Conservation (phyloP, 768 basidiomycete genomes). For the Hydnomerulius pinastri region DNA sequence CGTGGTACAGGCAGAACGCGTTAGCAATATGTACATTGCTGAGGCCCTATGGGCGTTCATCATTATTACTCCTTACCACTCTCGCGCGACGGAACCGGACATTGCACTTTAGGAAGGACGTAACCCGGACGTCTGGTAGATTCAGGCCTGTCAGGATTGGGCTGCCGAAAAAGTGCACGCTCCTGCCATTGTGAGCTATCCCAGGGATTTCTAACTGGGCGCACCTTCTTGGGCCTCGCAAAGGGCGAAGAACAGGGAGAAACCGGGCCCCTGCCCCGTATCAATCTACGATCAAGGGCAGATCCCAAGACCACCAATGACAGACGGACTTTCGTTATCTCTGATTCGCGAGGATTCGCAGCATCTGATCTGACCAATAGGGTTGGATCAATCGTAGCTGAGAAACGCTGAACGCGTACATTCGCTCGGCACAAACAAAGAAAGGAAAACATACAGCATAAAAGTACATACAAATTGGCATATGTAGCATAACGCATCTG, state of each 20-base stretch:
- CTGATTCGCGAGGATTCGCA: not conserved
- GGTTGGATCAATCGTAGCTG: not conserved
- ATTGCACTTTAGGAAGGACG: not conserved
- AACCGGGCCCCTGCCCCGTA: not conserved
- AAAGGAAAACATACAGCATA: not conserved
- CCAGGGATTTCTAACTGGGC: not conserved
- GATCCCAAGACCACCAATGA: too few relatives aligned
- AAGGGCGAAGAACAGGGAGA: not conserved
- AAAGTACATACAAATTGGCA: slow-evolving; percentile 17
- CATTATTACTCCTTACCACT: not conserved
- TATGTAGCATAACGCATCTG: not conserved
- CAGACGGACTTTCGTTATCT: not conserved
- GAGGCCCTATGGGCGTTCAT: slow-evolving; percentile 13
- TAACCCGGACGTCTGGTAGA: not conserved
- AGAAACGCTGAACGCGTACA: not conserved
- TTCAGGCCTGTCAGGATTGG: not conserved
- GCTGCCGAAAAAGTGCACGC: not conserved
- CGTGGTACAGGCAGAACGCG: not conserved
- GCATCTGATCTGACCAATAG: not conserved
- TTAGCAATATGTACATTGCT: slow-evolving; percentile 2
- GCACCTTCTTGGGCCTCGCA: not conserved
- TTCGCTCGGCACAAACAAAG: too few relatives aligned
- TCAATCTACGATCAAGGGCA: not conserved
- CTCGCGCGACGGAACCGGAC: slow-evolving; percentile 16
- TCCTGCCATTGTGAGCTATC: not conserved